These are phyloP conservation scores for Termitomyces sp. DNA, from an alignment of 768 basidiomycete species.

Conservation along the genomic window DNA sequence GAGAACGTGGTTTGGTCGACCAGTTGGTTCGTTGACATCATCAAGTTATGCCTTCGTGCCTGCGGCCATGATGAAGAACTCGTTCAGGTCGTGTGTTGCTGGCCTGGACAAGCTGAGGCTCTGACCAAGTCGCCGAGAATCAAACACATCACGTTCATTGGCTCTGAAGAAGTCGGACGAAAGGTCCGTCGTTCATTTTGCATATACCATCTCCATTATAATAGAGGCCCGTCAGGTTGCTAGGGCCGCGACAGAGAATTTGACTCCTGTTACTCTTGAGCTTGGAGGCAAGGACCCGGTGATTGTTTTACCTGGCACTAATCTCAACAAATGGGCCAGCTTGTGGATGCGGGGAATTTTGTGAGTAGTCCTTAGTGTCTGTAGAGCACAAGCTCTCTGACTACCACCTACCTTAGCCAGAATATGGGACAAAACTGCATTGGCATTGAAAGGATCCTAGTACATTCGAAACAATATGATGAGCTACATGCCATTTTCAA, in stretches of 20 bases:
- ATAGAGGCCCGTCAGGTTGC: constrained; percentile 53
- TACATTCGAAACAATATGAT: constrained; percentile 74
- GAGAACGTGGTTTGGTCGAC: constrained; percentile 93
- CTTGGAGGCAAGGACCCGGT: constrained; percentile 95
- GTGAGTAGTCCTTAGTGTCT: constrained; percentile 41
- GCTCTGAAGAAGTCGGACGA: constrained; percentile 73
- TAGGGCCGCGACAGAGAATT: constrained; percentile 72
- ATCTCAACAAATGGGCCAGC: constrained; percentile 74
- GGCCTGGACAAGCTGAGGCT: constrained; percentile 79
- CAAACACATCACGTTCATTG: constrained; percentile 94
- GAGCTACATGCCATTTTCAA: constrained; percentile 61
- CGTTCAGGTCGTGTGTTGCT: constrained; percentile 89
- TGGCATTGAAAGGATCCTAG: constrained; percentile 89
- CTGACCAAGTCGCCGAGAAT: constrained; percentile 76
- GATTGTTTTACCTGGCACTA: constrained; percentile 80
- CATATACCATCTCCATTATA: background rate
- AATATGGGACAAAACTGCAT: constrained; percentile 96
- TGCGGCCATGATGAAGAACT: constrained; percentile 84
- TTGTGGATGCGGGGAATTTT: constrained; percentile 89
- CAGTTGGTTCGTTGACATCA: constrained; percentile 72
- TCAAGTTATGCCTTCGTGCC: constrained; percentile 67
- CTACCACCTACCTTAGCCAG: constrained; percentile 47
- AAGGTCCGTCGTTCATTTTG: constrained; percentile 39
- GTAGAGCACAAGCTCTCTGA: background rate
- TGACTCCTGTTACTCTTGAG: constrained; percentile 91